Percentiles rank a stretch among this genome's conserved stretches.
These are phyloP conservation scores for Fusarium sp. DNA, from an alignment of 2,329 filamentous ascomycete species.

Conservation along the genomic window DNA sequence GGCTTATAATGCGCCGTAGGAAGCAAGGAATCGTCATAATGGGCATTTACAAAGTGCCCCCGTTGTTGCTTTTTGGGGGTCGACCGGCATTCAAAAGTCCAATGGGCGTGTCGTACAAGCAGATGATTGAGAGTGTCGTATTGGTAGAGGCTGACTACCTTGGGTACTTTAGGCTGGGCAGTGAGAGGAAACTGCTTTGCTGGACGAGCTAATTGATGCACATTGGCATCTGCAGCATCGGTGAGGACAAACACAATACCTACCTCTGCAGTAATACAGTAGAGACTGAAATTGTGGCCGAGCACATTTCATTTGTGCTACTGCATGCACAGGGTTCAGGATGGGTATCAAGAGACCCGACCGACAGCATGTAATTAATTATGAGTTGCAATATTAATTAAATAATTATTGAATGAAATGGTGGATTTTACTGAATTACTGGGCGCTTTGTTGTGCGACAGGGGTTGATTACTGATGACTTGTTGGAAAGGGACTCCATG, in stretches of 20 bases:
- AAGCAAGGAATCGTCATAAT: constrained; percentile 33
- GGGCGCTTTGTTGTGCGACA: constrained; percentile 31
- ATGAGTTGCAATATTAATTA: constrained; percentile 32
- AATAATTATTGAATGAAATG: constrained; percentile 6
- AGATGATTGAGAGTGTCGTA: constrained; percentile 19
- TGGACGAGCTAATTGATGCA: constrained; percentile 22
- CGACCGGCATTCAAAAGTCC: constrained; percentile 18
- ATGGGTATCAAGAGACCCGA: neutral
- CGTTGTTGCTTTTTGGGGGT: constrained; percentile 28
- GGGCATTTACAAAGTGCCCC: constrained; percentile 21
- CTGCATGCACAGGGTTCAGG: constrained; percentile 19
- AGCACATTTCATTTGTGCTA: constrained; percentile 27
- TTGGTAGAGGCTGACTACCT: neutral
- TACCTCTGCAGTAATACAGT: neutral
- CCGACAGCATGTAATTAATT: constrained; percentile 18
- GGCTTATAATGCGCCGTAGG: constrained; percentile 10
- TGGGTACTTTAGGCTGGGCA: neutral
- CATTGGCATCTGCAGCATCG: constrained; percentile 17
- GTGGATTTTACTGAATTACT: constrained; percentile 31
- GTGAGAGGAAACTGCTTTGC: neutral
- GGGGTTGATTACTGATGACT: constrained; percentile 11
- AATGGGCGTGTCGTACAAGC: constrained; percentile 23
- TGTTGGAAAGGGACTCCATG: constrained; percentile 6
- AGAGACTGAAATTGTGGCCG: constrained; percentile 27
- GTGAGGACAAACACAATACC: constrained; percentile 6